Evolutionary conservation across 768 basidiomycete genomes (phyloP).

Genomic region (Lactarius evosmus): DNA sequence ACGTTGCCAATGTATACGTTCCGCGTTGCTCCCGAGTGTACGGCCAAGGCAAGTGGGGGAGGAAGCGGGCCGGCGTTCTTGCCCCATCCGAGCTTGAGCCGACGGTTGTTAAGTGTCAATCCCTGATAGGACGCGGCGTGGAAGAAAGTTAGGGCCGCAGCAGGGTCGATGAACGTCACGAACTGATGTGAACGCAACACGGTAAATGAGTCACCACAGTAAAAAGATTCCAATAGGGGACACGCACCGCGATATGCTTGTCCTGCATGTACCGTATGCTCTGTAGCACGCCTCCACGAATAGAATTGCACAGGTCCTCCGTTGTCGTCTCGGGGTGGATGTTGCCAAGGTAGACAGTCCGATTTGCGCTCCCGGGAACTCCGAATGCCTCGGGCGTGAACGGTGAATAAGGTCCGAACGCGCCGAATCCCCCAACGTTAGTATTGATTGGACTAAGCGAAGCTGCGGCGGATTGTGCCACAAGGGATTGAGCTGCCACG

Average conservation of each 20-base stretch:
- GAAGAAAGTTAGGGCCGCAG: slow-evolving; percentile 91
- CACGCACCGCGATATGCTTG: slow-evolving; percentile 90
- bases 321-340: slow-evolving; percentile 94
- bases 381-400: slow-evolving; percentile 44
- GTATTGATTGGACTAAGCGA: slow-evolving; percentile 35
- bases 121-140: slow-evolving; percentile 89
- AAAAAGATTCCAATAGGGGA: neutral
- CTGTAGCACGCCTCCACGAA: slow-evolving; percentile 95
- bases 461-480: slow-evolving; percentile 48
- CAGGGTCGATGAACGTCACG: slow-evolving; percentile 93
- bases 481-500: slow-evolving; percentile 75
- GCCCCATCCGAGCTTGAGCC: slow-evolving; percentile 97
- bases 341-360: slow-evolving; percentile 94
- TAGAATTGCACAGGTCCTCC: slow-evolving; percentile 94
- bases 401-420: slow-evolving; percentile 52
- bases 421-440: slow-evolving; percentile 34
- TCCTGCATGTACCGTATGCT: slow-evolving; percentile 95
- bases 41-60: slow-evolving; percentile 79
- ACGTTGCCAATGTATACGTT: slow-evolving; percentile 97
- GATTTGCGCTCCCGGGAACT: slow-evolving; percentile 63
- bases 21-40: slow-evolving; percentile 89
- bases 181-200: slow-evolving; percentile 50
- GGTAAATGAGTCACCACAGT: slow-evolving; percentile 19
- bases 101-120: slow-evolving; percentile 86
- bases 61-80: slow-evolving; percentile 89